Percentiles rank a stretch among this genome's conserved stretches.
Conservation (phyloP, 1,284 basidiomycete species). For the Microbotryomycetes sp. region DNA sequence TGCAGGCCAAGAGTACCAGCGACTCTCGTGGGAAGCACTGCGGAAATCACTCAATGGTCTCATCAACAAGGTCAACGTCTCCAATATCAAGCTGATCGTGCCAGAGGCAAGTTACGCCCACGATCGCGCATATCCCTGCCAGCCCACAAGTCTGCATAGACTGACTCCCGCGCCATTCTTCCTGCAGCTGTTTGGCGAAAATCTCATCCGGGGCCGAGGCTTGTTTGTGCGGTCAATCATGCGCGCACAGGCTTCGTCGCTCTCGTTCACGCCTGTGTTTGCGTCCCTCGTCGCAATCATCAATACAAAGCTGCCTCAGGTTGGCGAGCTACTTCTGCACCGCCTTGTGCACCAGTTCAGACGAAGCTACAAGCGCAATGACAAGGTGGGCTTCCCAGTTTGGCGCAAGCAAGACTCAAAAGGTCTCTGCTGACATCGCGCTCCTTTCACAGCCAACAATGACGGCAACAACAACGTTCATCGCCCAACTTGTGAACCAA, state of each 20-base stretch:
- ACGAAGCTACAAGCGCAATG: constrained; percentile 90
- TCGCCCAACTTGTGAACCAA: constrained; percentile 96
- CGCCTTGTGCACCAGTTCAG: constrained; percentile 92
- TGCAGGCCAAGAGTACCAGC: constrained; percentile 82
- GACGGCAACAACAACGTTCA: constrained; percentile 88
- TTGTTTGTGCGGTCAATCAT: constrained; percentile 89
- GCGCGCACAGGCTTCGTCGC: constrained; percentile 93
- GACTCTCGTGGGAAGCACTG: constrained; percentile 90
- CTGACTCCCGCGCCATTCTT: neutral
- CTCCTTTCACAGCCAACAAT: constrained; percentile 65
- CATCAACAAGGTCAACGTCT: constrained; percentile 69
- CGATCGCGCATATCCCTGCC: neutral
- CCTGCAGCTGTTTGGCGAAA: constrained; percentile 66
- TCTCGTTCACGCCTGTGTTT: constrained; percentile 96
- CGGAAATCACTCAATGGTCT: constrained; percentile 98
- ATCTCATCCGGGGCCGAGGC: constrained; percentile 81
- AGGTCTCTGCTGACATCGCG: no score
- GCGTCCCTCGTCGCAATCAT: constrained; percentile 88
- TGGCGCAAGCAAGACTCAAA: no score
- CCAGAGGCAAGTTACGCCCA: constrained; percentile 53
- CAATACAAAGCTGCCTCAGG: constrained; percentile 94
- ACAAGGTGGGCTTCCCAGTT: constrained; percentile 63
- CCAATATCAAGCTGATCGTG: constrained; percentile 80
- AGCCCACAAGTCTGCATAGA: neutral
- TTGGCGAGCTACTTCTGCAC: constrained; percentile 83